These are phyloP conservation scores for Detonula confervacea DNA, from an alignment of 352 stramenopile genomes.

Conservation along the genomic window DNA sequence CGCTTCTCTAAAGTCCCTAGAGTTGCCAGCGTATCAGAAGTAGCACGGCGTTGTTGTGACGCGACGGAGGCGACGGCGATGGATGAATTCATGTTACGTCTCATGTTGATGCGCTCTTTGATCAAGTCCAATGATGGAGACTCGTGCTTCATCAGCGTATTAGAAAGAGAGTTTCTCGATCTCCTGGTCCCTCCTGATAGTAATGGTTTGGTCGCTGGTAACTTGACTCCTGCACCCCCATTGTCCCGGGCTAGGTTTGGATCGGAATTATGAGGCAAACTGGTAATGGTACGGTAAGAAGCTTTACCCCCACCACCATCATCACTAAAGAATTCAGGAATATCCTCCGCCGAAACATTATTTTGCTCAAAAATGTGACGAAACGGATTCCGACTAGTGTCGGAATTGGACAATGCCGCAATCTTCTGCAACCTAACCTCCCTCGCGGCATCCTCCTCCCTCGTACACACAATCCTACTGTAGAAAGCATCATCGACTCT, in stretches of 20 bases:
- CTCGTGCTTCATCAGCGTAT: constrained; percentile 27
- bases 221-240: constrained; percentile 2
- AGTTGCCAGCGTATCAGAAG: too few species aligned
- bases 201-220: not conserved
- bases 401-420: constrained; percentile 1
- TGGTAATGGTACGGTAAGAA: too few species aligned
- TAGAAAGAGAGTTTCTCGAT: not conserved
- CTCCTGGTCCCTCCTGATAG: not conserved
- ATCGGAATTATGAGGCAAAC: too few species aligned
- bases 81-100: constrained; percentile 29
- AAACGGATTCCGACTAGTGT: constrained; percentile 40
- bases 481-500: constrained; percentile 39
- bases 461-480: not conserved
- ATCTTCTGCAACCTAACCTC: constrained; percentile 3
- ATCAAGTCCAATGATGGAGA: constrained; percentile 19
- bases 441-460: constrained; percentile 26
- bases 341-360: constrained; percentile 28
- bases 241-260: not conserved
- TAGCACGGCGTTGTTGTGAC: too few species aligned
- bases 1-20: too few species aligned
- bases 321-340: constrained; percentile 19
- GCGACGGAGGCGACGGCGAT: too few species aligned
- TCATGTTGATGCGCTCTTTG: constrained; percentile 34
- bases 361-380: constrained; percentile 41
- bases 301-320: not conserved